Base-by-base conservation (phyloP, 192 early-diverging fungal species). In the Backusella tarrabulga region DNA sequence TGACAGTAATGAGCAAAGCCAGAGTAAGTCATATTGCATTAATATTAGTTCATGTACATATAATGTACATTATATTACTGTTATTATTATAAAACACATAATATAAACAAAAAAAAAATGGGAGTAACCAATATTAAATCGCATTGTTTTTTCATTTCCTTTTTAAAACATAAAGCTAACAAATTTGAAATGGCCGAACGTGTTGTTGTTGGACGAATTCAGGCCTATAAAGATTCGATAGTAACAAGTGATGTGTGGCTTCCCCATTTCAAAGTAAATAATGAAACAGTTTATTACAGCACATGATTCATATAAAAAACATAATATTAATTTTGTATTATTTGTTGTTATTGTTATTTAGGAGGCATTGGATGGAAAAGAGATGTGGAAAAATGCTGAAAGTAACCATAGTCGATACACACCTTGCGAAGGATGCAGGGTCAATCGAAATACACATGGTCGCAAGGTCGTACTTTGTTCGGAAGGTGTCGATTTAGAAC, bases 171-270 rank as follows among this genome's bases (percentile, higher is more conserved):
- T 73, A 12, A 21, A 50, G n/a, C 41, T 50, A 73, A 34, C 72
- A 34, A 36, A 36, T 74, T 12, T 66, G 60, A 74, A 40, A 74
- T 63, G 26, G 73, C 73, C 34, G 35, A 41, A 38, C 32, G 34
- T 29, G 73, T 40, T 40, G 56, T 74, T 26, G 34, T 66, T 26
- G 34, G 73, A 41, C 34, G 73, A 38, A 40, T 74, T 40, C 34
- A 74, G 12, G 34, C 54, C 4, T 74, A 74, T 74, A 34, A 29
- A 63, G 73, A 74, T 66, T 74, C 73, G 4, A 66, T 74, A 6
- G 54, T 74, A 66, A 74, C 73, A 42, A 74, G 73, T 63, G 73
- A 74, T 74, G 73, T 66, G n/a, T 74, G 73, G 73, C 36, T 66
- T 23, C 23, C 36, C 12, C 34, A n/a, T 11, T 74, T 74, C 26